Percentiles rank a stretch among this genome's conserved stretches.
Conservation (phyloP, 1,284 basidiomycete genomes). For the Irpex sp. region DNA sequence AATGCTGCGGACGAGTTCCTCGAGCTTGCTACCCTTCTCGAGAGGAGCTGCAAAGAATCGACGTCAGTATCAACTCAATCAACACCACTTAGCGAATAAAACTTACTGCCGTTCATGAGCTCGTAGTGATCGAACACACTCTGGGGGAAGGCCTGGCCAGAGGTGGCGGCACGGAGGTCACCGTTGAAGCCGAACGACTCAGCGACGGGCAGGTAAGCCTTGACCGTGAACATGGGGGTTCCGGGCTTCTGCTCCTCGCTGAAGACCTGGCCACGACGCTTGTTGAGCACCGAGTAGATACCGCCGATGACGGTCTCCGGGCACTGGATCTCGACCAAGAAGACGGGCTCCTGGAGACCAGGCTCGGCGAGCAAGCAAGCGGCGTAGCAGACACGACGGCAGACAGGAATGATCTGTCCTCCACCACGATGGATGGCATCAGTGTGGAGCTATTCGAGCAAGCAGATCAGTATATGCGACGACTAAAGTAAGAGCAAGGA, state of each 20-base stretch:
- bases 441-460: conserved; percentile 72
- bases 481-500: neutral
- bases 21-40: conserved; percentile 88
- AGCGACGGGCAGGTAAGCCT: conserved; percentile 95
- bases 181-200: conserved; percentile 99
- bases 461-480: conserved; percentile 4
- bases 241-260: conserved; percentile 95
- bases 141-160: conserved; percentile 98
- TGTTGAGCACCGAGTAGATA: conserved; percentile 95
- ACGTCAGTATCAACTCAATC: conserved; percentile 7
- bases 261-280: conserved; percentile 98
- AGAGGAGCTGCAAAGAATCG: conserved; percentile 50
- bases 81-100: conserved; percentile 21
- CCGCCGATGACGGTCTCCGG: conserved; percentile 98
- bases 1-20: conserved; percentile 82
- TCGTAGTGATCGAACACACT: conserved; percentile 94
- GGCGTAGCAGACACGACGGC: conserved; percentile 96
- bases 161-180: conserved; percentile 89
- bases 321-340: conserved; percentile 98
- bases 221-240: conserved; percentile 99
- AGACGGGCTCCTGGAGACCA: conserved; percentile 95
- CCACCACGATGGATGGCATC: conserved; percentile 99
- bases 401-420: conserved; percentile 96
- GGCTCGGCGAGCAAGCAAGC: conserved; percentile 91
- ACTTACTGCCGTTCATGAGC: conserved; percentile 75